Base-by-base conservation (phyloP, 2,329 filamentous ascomycete genomes). In the Scortechinia acanthostroma region DNA sequence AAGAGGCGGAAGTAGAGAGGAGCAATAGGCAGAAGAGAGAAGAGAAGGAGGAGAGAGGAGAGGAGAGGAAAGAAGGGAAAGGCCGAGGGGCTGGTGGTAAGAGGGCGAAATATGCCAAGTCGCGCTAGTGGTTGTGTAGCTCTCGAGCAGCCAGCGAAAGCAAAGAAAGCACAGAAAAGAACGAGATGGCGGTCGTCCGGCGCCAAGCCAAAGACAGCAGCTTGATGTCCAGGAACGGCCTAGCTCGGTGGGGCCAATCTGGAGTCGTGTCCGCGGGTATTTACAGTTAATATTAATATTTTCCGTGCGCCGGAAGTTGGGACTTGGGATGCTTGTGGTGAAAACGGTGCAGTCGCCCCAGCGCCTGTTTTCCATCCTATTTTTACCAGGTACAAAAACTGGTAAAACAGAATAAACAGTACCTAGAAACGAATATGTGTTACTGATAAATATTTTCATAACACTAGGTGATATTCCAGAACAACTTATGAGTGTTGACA, bases 41-140 rank as follows among this genome's bases (percentile, higher is more conserved):
- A 40, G 17, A 19, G 35, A 40, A 30, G 35, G 35, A 17, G 17
- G 20, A 40, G 35, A 17, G 17, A 40, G 20, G 35, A 19, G 35
- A 40, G 10, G 20, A 17, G 17, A 40, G 35, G 20, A 17, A 40
- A 19, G 17, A 40, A 17, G 17, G 35, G 20, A 40, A 40, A 17
- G 17, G 35, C 20, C 35, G 35, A 40, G 35, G 35, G 35, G 35
- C 35, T 40, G 35, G 17, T 17, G 20, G 55, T 51, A 52, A 52
- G 53, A 56, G 50, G 50, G 56, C 46, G 54, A 58, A 50, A 52
- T 48, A 51, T 55, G 57, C 57, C 57, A 59, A 59, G 57, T 21
- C 43, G 47, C 53, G 55, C 57, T 60, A 60, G 57, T 60, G 57
- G 57, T 59, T 59, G 57, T 53, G 57, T 48, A 60, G 52, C 55